phyloP scores from a whole-genome alignment of 2,329 filamentous ascomycete species.

The Colletotrichum trifolii region DNA sequence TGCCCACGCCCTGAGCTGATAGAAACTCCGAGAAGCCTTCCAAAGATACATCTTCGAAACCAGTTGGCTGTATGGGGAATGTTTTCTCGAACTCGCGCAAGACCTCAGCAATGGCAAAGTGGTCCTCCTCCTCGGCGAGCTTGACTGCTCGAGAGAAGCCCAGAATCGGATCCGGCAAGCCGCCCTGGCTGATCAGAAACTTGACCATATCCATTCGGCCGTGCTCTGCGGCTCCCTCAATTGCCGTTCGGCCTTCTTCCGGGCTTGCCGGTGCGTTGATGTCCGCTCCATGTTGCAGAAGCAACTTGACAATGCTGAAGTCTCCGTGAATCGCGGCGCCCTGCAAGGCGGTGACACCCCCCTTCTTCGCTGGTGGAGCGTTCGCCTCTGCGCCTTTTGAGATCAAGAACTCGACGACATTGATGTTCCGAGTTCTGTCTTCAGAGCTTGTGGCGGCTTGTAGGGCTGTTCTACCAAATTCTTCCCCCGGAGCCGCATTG shows the following conservation, averaged over 20 bases:
- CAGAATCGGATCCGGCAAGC: background rate
- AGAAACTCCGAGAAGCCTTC: too few relatives aligned
- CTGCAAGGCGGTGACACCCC: background rate
- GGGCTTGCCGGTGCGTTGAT: background rate
- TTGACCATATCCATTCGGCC: constrained; percentile 1
- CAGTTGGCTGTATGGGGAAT: too few relatives aligned
- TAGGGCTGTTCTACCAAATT: constrained; percentile 1
- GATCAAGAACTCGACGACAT: background rate
- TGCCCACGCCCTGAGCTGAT: too few relatives aligned
- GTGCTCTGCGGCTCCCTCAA: constrained; percentile 8
- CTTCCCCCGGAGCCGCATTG: background rate
- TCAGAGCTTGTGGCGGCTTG: background rate
- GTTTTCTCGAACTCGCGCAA: background rate
- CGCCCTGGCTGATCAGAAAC: background rate
- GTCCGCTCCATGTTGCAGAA: background rate
- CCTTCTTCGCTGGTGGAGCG: background rate
- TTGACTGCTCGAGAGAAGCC: background rate
- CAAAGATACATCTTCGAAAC: too few relatives aligned
- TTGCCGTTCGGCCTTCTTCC: background rate
- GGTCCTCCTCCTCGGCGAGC: background rate
- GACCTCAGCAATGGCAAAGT: background rate
- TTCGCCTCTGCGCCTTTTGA: background rate
- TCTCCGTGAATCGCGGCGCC: background rate
- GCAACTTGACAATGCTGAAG: rapidly evolving
- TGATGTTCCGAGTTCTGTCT: rapidly evolving